Conservation (phyloP, 148 eudicot genomes). For the Silene latifolia region DNA sequence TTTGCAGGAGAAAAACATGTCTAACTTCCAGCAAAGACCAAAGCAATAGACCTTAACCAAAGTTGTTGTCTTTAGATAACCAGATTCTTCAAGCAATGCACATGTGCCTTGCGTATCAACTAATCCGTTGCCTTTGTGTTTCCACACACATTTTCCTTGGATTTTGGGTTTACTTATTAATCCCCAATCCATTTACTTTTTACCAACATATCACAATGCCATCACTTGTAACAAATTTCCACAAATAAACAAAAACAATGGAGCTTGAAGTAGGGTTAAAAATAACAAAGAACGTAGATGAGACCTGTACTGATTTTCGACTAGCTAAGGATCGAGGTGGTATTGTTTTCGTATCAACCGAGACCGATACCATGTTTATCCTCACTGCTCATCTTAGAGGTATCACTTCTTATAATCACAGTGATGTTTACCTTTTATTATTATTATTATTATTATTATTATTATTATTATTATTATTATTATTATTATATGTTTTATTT, state of each 20-base stretch:
- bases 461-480: too few species aligned
- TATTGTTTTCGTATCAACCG: constrained; percentile 47
- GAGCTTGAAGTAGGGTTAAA: constrained; percentile 62
- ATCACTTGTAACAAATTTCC: background rate
- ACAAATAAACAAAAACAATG: constrained; percentile 31
- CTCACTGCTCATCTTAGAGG: constrained; percentile 69
- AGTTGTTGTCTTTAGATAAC: background rate
- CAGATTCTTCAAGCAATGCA: constrained; percentile 38
- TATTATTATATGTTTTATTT: too few species aligned
- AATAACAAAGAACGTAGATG: constrained; percentile 42
- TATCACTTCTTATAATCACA: constrained; percentile 14
- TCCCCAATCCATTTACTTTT: background rate
- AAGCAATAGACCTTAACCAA: background rate
- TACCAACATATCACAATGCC: background rate
- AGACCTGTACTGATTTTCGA: constrained; percentile 39
- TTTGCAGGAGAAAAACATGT: background rate
- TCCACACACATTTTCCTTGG: constrained; percentile 9
- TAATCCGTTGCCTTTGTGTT: background rate
- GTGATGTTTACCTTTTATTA: too few species aligned
- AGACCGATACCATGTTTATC: constrained; percentile 59
- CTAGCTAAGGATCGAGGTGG: constrained; percentile 45
- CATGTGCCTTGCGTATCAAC: constrained; percentile 34
- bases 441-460: too few species aligned
- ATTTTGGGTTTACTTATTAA: background rate
- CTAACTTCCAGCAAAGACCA: constrained; percentile 18